phyloP scores from a whole-genome alignment of 257 asterid genomes.

The Fraxinus excelsior region DNA sequence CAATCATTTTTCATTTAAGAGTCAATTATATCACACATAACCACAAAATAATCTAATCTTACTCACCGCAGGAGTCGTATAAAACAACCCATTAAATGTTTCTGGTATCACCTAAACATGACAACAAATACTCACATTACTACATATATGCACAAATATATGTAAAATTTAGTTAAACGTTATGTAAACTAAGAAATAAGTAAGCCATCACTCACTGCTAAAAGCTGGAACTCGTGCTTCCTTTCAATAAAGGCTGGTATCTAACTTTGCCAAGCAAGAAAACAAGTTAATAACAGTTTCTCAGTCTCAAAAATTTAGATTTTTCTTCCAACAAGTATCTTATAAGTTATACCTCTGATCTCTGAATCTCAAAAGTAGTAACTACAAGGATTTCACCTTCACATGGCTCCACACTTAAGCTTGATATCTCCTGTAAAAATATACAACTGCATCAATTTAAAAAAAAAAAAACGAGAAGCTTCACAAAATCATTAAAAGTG shows the following conservation, averaged over 20 bases:
- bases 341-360: conserved; percentile 66
- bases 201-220: conserved; percentile 66
- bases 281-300: conserved; percentile 24
- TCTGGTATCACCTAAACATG: conserved; percentile 72
- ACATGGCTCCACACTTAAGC: conserved; percentile 92
- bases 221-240: conserved; percentile 91
- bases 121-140: background rate
- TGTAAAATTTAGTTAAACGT: background rate
- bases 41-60: conserved; percentile 8
- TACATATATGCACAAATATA: background rate
- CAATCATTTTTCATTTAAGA: conserved; percentile 7
- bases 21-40: conserved; percentile 1
- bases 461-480: background rate
- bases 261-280: conserved; percentile 49
- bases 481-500: background rate
- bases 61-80: conserved; percentile 73
- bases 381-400: conserved; percentile 73
- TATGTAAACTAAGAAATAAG: conserved; percentile 4
- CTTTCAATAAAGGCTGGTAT: conserved; percentile 85
- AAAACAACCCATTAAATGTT: conserved; percentile 77
- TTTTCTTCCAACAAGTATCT: conserved; percentile 7
- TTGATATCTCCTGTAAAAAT: conserved; percentile 77
- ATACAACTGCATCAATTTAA: background rate
- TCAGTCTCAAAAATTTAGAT: conserved; percentile 14
- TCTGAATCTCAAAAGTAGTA: conserved; percentile 80